These are phyloP conservation scores for Theileria parva DNA, from an alignment of 169 alveolate species.

Conservation along the genomic window DNA sequence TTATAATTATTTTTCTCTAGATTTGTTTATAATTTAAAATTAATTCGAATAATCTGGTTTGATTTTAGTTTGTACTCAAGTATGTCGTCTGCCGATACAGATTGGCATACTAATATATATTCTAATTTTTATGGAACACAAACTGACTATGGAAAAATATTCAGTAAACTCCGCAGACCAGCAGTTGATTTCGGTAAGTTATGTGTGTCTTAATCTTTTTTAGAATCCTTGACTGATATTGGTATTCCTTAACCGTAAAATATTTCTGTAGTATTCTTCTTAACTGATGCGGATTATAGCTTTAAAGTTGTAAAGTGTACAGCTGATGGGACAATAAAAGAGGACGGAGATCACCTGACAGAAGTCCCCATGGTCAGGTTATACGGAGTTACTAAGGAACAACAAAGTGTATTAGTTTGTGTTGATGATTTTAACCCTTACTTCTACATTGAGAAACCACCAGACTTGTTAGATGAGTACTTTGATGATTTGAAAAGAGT, in stretches of 20 bases:
- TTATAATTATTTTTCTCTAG: neutral
- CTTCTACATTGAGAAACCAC: constrained; percentile 74
- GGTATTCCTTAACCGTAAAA: neutral
- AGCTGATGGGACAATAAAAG: neutral
- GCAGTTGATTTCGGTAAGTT: constrained; percentile 12
- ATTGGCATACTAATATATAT: neutral
- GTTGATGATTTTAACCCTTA: constrained; percentile 72
- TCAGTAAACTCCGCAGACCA: constrained; percentile 19
- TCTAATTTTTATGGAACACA: constrained; percentile 20
- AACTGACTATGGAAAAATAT: constrained; percentile 10
- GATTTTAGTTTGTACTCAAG: neutral
- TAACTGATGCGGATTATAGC: constrained; percentile 65
- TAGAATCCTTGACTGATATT: constrained; percentile 11
- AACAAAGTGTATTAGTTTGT: constrained; percentile 65
- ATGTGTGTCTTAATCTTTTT: neutral
- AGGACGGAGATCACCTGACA: neutral
- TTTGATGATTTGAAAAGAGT: constrained; percentile 47
- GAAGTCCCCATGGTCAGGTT: constrained; percentile 66
- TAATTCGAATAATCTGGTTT: too few relatives aligned
- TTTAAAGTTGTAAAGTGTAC: constrained; percentile 2
- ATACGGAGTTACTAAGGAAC: constrained; percentile 67
- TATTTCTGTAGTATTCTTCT: constrained; percentile 34
- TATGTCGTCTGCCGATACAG: neutral
- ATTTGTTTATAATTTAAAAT: too few relatives aligned
- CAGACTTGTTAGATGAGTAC: constrained; percentile 56